Base-by-base conservation (phyloP, 2,329 filamentous ascomycete species). In the Monosporascus sp. region DNA sequence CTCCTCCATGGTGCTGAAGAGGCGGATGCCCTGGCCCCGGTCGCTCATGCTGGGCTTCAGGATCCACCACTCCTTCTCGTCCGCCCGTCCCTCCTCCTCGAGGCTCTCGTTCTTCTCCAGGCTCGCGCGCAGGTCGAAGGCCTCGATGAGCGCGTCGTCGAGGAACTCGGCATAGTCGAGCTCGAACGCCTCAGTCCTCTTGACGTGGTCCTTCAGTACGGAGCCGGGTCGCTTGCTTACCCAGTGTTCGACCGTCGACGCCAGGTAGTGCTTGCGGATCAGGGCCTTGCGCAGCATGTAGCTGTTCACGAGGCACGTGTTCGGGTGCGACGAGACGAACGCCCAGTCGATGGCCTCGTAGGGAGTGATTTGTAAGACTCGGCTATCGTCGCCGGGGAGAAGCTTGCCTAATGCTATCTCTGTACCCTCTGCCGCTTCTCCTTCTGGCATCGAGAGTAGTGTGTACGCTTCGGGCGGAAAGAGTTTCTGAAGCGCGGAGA, bases 1-100 rank as follows among this genome's bases (percentile, higher is more conserved):
- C 66, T 96, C 86, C 52, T 87, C 85, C 75, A 94, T 89, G 2
- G 85, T 90, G 63, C 84, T 89, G 70, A 99, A 99, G 0, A 99
- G 75, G 40, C 90, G 77, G 54, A 99, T 97, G 1, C 94, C 94
- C 68, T 97, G 92, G 0, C 93, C 94, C 24, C 93, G 82, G 68
- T 99, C 94, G 69, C 91, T 96, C 94, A 99, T 97, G 8, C 93
- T 88, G 0, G 94, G 93, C 72, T 99, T 99, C 55, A 99, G 71
- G 60, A 99, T 97, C 94, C 94, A 99, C 93, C 93, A 99, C 68
- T 95, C 85, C 55, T 80, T 79, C 43, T 80, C 73, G 31, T 71
- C 60, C 53, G 55, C 22, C 16, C 37, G 35, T 52, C 43, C 20
- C 11, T 46, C 53, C 20, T 52, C 56, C 48, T 58, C 58, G 43